Evolutionary conservation across 1,139 yeast genomes (phyloP).

Genomic region (Kodamaea suecica): DNA sequence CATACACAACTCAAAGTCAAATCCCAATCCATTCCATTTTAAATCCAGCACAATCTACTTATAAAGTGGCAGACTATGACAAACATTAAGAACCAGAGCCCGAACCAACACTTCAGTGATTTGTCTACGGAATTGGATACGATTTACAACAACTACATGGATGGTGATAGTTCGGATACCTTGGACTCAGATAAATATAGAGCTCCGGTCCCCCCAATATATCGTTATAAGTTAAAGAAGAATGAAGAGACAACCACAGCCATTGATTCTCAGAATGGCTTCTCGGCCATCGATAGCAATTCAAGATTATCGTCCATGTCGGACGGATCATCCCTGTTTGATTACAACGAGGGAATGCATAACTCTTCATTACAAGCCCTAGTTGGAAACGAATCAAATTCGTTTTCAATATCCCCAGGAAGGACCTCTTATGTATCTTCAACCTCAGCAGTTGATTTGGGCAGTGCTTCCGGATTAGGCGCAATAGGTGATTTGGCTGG

Average conservation of each 20-base stretch:
- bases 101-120: conserved; percentile 17
- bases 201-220: conserved; percentile 11
- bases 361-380: conserved; percentile 38
- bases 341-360: conserved; percentile 16
- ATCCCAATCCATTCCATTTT: neutral
- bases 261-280: too few relatives aligned
- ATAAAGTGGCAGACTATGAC: too few relatives aligned
- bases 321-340: conserved; percentile 7
- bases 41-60: neutral
- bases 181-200: conserved; percentile 25
- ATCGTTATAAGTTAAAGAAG: neutral
- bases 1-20: too few relatives aligned
- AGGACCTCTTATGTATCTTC: neutral
- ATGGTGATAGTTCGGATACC: conserved; percentile 27
- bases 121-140: conserved; percentile 32
- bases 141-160: conserved; percentile 31
- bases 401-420: neutral
- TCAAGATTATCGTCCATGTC: conserved; percentile 10
- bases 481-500: too few relatives aligned
- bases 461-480: too few relatives aligned
- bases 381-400: conserved; percentile 16
- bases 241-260: too few relatives aligned
- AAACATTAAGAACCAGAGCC: conserved; percentile 1
- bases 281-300: too few relatives aligned
- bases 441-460: neutral